phyloP scores from a whole-genome alignment of 768 basidiomycete species.

The Tulasnella sp. region DNA sequence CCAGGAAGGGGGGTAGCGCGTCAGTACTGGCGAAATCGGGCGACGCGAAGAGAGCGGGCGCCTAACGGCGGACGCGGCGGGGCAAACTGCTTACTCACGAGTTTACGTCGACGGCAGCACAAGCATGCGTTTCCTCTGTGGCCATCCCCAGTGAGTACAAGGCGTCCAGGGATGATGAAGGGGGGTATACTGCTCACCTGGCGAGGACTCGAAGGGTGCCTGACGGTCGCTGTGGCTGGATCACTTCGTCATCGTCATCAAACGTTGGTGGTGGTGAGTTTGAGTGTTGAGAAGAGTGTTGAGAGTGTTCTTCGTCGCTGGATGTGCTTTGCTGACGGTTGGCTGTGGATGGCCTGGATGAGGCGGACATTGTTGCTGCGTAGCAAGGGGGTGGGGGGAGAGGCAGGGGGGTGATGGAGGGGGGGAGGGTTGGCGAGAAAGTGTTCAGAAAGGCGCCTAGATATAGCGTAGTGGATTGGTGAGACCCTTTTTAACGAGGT shows the following conservation, averaged over 20 bases:
- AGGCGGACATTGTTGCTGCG: neutral
- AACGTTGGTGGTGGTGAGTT: neutral
- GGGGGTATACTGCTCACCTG: neutral
- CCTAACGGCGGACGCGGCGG: neutral
- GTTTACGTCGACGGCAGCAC: constrained; percentile 24
- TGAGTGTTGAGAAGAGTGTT: neutral
- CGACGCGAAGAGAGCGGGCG: neutral
- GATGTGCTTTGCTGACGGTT: neutral
- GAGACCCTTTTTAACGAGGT: neutral
- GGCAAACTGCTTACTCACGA: constrained; percentile 6
- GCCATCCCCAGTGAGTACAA: neutral
- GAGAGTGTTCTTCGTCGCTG: constrained; percentile 11
- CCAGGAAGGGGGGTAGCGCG: neutral
- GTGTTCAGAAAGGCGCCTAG: neutral
- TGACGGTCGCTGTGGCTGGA: neutral
- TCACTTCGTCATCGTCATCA: constrained; percentile 13
- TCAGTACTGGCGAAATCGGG: neutral
- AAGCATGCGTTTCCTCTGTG: constrained; percentile 24
- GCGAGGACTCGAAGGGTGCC: constrained; percentile 22
- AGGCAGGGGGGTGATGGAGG: neutral
- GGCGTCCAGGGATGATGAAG: neutral
- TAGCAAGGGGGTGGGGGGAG: neutral
- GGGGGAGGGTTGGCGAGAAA: neutral
- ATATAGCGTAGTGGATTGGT: neutral
- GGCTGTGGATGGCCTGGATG: neutral